Conservation (phyloP, 2,329 filamentous ascomycete species). For the Beauveria pseudobassiana region DNA sequence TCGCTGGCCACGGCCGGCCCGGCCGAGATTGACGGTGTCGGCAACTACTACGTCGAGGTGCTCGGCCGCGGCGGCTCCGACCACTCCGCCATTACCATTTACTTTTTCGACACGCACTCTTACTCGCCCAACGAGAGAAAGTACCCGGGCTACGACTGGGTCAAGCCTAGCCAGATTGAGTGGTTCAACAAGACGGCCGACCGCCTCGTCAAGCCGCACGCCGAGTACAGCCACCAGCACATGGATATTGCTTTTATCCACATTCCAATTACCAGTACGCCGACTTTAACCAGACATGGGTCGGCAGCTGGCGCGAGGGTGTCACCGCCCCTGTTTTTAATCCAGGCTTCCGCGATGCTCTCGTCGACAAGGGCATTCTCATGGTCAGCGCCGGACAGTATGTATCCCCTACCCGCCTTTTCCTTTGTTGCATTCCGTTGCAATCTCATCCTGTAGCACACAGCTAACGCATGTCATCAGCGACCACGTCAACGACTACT, state of each 20-base stretch:
- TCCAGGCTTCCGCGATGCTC: conserved; percentile 82
- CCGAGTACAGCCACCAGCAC: conserved; percentile 82
- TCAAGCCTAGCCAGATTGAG: conserved; percentile 87
- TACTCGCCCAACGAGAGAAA: conserved; percentile 85
- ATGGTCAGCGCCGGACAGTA: conserved; percentile 89
- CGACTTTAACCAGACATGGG: conserved; percentile 47
- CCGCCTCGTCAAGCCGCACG: conserved; percentile 66
- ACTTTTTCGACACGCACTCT: conserved; percentile 85
- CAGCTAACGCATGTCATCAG: conserved; percentile 31
- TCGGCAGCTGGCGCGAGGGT: conserved; percentile 69
- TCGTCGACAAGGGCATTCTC: conserved; percentile 77
- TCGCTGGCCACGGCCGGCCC: conserved; percentile 82
- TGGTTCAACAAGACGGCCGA: conserved; percentile 84
- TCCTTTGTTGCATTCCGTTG: background rate
- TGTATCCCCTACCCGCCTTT: conserved; percentile 27
- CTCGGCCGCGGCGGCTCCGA: conserved; percentile 70
- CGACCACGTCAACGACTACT: conserved; percentile 97
- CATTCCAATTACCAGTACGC: conserved; percentile 86
- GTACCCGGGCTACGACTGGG: conserved; percentile 93
- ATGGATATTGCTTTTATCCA: conserved; percentile 97
- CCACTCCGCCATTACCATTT: conserved; percentile 90
- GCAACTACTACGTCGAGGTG: conserved; percentile 91
- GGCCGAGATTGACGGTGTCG: conserved; percentile 76
- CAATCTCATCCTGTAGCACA: background rate
- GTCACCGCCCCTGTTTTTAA: conserved; percentile 87